Evolutionary conservation across 1,284 basidiomycete genomes (phyloP), one percentile per base, ranked within the genome.

Genomic region (Puccinia polysora): DNA sequence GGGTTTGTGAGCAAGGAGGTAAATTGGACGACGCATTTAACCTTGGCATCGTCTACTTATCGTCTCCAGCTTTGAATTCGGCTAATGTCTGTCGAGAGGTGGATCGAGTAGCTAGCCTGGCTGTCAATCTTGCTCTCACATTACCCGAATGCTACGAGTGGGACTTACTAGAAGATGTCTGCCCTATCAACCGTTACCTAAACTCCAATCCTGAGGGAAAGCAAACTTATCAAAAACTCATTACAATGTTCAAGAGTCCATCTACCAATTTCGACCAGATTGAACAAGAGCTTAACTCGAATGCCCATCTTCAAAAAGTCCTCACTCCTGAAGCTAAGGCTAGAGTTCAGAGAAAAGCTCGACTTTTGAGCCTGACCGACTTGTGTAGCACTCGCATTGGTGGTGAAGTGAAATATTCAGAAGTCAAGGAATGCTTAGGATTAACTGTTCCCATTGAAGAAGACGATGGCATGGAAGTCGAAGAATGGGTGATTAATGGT

Each of bases 401-500:
- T n/a, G 69, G 69, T 14, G 47, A 72, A 23, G 50, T 72, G 2
- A 52, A 60, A 34, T 72, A 72, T 56, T 28, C n/a, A 25, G 69
- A 72, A 43, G 59, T 72, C 15, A 55, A 72, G 38, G 38, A 45
- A 4, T 45, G 58, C 34, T 47, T 72, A 28, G 59, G 50, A 32
- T 56, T 72, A 20, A 40, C 49, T 10, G 59, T 45, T 15, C 38
- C 45, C 5, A 63, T 53, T 6, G 69, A 72, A 20, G 60, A 63
- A 55, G 69, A 72, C 6, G 69, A 72, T 36, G 69, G 69, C 20
- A 72, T 72, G 59, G 59, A 72, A 32, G 69, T 72, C 12, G 69
- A 72, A 52, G 69, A 72, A 72, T 72, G 69, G 69, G 59, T 72
- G 15, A 72, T 72, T 25, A 55, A 72, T 49, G 69, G 69, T 72